These are phyloP conservation scores for Plectranthus barbatus DNA, from an alignment of 257 asterid genomes.

Conservation along the genomic window DNA sequence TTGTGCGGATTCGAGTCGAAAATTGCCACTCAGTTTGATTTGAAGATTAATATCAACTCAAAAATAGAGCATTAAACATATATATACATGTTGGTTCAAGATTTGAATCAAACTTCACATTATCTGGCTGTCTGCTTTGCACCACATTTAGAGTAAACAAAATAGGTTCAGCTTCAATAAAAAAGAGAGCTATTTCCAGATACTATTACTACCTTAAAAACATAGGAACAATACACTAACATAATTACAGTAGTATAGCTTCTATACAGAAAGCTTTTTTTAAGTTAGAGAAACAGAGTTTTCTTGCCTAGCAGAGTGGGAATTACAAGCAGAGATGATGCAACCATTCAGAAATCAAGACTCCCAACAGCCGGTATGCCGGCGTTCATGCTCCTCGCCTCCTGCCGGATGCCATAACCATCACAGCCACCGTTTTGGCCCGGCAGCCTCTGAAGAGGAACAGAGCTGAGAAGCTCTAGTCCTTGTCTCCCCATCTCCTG, in stretches of 20 bases:
- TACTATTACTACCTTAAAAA: background rate
- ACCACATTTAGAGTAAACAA: no score
- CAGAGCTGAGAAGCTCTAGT: constrained; percentile 44
- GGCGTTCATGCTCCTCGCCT: constrained; percentile 38
- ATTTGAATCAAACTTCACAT: no score
- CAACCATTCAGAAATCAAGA: constrained; percentile 37
- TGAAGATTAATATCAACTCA: no score
- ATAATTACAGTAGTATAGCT: constrained; percentile 31
- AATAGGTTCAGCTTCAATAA: background rate
- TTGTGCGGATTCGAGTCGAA: no score
- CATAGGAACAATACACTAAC: constrained; percentile 18
- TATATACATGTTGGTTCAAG: no score
- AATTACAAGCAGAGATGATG: constrained; percentile 19
- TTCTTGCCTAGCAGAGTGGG: constrained; percentile 18
- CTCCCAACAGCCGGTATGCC: constrained; percentile 55
- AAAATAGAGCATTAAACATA: no score
- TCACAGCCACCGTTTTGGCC: constrained; percentile 35
- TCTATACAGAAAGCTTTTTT: constrained; percentile 9
- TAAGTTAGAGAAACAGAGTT: constrained; percentile 13
- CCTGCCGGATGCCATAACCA: constrained; percentile 34
- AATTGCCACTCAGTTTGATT: no score
- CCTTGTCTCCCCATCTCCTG: constrained; percentile 72
- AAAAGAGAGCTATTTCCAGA: constrained; percentile 9
- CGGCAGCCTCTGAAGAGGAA: constrained; percentile 36
- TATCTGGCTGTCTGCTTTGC: no score